These are phyloP conservation scores for Diaporthe caulivora DNA, from an alignment of 2,329 filamentous ascomycete genomes.

Conservation along the genomic window DNA sequence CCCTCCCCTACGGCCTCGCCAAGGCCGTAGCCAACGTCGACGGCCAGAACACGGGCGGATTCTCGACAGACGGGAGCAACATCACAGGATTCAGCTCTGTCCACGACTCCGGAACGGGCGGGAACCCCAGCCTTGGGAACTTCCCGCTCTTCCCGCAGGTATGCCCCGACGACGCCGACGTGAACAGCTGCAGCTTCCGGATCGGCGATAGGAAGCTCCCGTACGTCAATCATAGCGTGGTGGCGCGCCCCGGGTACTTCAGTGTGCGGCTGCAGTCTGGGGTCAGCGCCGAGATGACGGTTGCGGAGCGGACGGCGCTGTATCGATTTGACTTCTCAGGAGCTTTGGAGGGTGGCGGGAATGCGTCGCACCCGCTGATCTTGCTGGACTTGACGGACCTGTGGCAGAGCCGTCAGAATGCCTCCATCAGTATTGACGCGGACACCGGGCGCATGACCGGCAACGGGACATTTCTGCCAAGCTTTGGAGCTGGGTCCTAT, in stretches of 20 bases:
- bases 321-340: conserved; percentile 71
- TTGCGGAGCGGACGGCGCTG: conserved; percentile 71
- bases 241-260: conserved; percentile 69
- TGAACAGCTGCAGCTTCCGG: conserved; percentile 69
- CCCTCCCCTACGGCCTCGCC: conserved; percentile 66
- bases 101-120: conserved; percentile 60
- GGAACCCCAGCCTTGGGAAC: conserved; percentile 59
- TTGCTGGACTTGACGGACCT: conserved; percentile 73
- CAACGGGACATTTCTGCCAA: conserved; percentile 69
- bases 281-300: conserved; percentile 70
- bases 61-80: conserved; percentile 59
- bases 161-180: conserved; percentile 55
- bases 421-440: conserved; percentile 61
- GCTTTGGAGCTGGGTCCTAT: conserved; percentile 72
- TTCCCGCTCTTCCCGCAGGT: conserved; percentile 60
- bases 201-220: conserved; percentile 58
- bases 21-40: conserved; percentile 68
- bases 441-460: conserved; percentile 67
- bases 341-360: conserved; percentile 42
- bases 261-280: conserved; percentile 65
- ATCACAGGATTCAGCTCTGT: conserved; percentile 64
- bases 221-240: conserved; percentile 56
- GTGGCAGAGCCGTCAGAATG: conserved; percentile 63
- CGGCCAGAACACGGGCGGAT: conserved; percentile 59
- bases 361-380: conserved; percentile 61